Evolutionary conservation across 2,329 filamentous ascomycete species (phyloP).

Genomic region (Proliferodiscus dingleyae): DNA sequence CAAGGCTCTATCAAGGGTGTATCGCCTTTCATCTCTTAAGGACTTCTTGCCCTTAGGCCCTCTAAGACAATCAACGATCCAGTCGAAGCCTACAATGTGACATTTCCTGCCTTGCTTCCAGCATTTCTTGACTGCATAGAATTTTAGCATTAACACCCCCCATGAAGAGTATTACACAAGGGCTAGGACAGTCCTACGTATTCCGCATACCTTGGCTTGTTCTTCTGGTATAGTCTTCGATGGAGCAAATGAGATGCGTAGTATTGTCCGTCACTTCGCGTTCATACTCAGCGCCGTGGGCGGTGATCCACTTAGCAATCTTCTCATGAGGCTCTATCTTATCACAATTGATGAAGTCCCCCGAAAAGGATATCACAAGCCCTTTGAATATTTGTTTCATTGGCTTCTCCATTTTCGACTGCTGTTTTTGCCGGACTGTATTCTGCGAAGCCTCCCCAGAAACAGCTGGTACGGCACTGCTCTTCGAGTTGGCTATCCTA

Average conservation of each 20-base stretch:
- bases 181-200: no score
- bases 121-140: slow-evolving; percentile 36
- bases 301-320: slow-evolving; percentile 60
- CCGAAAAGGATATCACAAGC: slow-evolving; percentile 52
- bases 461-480: not conserved
- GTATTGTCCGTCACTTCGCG: slow-evolving; percentile 47
- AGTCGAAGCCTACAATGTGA: slow-evolving; percentile 42
- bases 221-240: no score
- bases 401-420: slow-evolving; percentile 21
- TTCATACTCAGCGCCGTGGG: slow-evolving; percentile 56
- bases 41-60: slow-evolving; percentile 31
- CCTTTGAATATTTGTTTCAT: slow-evolving; percentile 43
- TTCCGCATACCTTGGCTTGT: no score
- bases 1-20: slow-evolving; percentile 21
- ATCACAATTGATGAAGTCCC: slow-evolving; percentile 43
- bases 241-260: slow-evolving; percentile 69
- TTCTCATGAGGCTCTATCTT: slow-evolving; percentile 44
- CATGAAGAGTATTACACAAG: no score
- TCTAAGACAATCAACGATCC: slow-evolving; percentile 38
- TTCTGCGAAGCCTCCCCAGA: slow-evolving; percentile 3
- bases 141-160: not conserved
- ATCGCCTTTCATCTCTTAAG: slow-evolving; percentile 9
- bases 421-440: slow-evolving; percentile 30
- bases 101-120: slow-evolving; percentile 31
- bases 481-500: not conserved